Conservation (phyloP, 495 filamentous ascomycete species). For the Hypomontagnella monticulosa region DNA sequence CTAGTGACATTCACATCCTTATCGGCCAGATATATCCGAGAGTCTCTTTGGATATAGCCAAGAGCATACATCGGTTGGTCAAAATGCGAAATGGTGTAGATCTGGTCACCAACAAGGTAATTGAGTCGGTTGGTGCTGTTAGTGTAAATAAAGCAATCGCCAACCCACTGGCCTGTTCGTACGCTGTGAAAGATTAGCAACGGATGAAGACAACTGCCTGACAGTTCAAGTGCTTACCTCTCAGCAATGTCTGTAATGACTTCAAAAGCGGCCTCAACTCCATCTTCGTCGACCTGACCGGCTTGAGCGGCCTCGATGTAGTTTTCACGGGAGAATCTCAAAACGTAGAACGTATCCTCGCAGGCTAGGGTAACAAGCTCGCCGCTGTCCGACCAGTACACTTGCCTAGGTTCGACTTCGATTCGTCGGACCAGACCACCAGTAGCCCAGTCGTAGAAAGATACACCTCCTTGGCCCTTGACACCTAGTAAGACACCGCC, state of each 20-base stretch:
- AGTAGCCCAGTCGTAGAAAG: slow-evolving; percentile 94
- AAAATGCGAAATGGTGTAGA: slow-evolving; percentile 98
- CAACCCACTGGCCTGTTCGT: slow-evolving; percentile 96
- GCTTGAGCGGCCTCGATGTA: slow-evolving; percentile 83
- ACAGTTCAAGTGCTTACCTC: slow-evolving; percentile 57
- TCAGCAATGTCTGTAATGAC: slow-evolving; percentile 95
- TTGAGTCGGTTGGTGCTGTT: slow-evolving; percentile 96
- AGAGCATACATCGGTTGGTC: slow-evolving; percentile 94
- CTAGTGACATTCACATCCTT: slow-evolving; percentile 94
- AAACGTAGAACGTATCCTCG: slow-evolving; percentile 94
- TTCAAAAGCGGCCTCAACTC: slow-evolving; percentile 96
- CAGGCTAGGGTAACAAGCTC: slow-evolving; percentile 93
- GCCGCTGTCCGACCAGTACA: slow-evolving; percentile 97
- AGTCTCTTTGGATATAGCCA: slow-evolving; percentile 94
- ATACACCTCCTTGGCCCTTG: slow-evolving; percentile 92
- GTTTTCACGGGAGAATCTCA: slow-evolving; percentile 88
- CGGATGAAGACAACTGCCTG: neutral
- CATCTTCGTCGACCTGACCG: slow-evolving; percentile 90
- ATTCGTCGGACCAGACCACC: slow-evolving; percentile 91
- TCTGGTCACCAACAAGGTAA: slow-evolving; percentile 97
- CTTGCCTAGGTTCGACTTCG: slow-evolving; percentile 91
- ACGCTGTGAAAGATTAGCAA: slow-evolving; percentile 63
- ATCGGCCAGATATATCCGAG: slow-evolving; percentile 90
- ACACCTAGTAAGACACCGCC: slow-evolving; percentile 95
- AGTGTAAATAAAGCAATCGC: slow-evolving; percentile 98